These are phyloP conservation scores for Chalciporus piperatoides DNA, from an alignment of 1,284 basidiomycete species.

Conservation along the genomic window DNA sequence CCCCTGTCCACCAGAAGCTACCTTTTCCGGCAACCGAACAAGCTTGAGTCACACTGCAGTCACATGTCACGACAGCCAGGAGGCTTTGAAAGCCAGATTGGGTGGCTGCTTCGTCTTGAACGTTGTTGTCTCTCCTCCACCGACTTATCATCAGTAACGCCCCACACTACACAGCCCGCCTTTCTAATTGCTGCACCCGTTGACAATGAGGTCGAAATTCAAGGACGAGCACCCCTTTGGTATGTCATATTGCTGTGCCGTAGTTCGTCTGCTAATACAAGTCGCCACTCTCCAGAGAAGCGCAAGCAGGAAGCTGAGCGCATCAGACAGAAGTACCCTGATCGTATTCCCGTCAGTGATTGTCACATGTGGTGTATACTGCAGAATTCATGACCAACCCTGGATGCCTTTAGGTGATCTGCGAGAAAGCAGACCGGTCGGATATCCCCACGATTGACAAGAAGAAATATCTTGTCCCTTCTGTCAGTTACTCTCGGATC, in stretches of 20 bases:
- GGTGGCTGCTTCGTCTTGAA: conserved; percentile 29
- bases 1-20: neutral
- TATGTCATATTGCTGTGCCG: conserved; percentile 38
- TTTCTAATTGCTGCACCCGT: conserved; percentile 5
- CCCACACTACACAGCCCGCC: conserved; percentile 1
- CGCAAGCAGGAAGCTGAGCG: conserved; percentile 97
- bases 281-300: conserved; percentile 67
- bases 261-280: conserved; percentile 20
- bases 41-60: conserved; percentile 27
- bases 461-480: conserved; percentile 99
- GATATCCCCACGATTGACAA: conserved; percentile 99
- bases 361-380: conserved; percentile 6
- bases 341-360: conserved; percentile 89
- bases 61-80: conserved; percentile 34
- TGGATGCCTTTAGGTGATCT: conserved; percentile 77
- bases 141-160: conserved; percentile 12
- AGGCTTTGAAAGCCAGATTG: conserved; percentile 32
- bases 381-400: conserved; percentile 16
- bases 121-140: conserved; percentile 27
- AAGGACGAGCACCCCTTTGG: conserved; percentile 99
- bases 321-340: conserved; percentile 97
- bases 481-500: conserved; percentile 49
- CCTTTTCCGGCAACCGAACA: conserved; percentile 13
- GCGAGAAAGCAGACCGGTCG: conserved; percentile 98
- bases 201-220: conserved; percentile 91